Conservation (phyloP, 169 alveolate species). For the Cryptosporidium xiaoi region DNA sequence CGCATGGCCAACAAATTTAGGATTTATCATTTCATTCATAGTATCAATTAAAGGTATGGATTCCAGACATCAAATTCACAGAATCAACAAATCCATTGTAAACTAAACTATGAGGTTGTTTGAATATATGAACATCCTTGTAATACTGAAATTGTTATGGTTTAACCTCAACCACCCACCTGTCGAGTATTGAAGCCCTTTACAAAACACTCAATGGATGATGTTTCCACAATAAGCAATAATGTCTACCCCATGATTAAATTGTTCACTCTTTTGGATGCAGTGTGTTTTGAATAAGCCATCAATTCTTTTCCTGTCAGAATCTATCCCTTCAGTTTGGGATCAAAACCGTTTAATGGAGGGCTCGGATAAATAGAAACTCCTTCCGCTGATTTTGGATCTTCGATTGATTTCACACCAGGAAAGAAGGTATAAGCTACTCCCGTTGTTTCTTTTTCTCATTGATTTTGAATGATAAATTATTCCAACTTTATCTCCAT, state of each 20-base stretch:
- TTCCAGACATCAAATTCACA: slow-evolving; percentile 30
- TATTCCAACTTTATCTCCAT: slow-evolving; percentile 57
- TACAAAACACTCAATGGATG: slow-evolving; percentile 78
- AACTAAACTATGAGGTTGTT: slow-evolving; percentile 37
- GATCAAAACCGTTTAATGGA: slow-evolving; percentile 76
- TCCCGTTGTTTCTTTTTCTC: slow-evolving; percentile 79
- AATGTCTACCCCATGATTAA: slow-evolving; percentile 70
- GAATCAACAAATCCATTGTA: slow-evolving; percentile 52
- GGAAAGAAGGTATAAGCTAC: slow-evolving; percentile 81
- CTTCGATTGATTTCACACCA: slow-evolving; percentile 76
- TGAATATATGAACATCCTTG: slow-evolving; percentile 52
- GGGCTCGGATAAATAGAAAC: slow-evolving; percentile 80
- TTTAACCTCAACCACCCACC: slow-evolving; percentile 80
- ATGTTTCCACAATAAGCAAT: slow-evolving; percentile 81
- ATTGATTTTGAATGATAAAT: slow-evolving; percentile 79
- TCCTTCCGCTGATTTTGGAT: slow-evolving; percentile 80
- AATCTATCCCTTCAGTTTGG: slow-evolving; percentile 74
- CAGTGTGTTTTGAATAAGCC: slow-evolving; percentile 77
- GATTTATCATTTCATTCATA: not conserved
- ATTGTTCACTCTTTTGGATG: slow-evolving; percentile 71
- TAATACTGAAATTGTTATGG: slow-evolving; percentile 79
- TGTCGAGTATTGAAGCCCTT: slow-evolving; percentile 79
- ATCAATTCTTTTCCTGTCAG: slow-evolving; percentile 78
- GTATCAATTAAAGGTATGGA: slow-evolving; percentile 42
- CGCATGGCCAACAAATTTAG: not conserved